Evolutionary conservation across 192 early-diverging fungal species (phyloP).

Genomic region (Umbelopsis sp.): DNA sequence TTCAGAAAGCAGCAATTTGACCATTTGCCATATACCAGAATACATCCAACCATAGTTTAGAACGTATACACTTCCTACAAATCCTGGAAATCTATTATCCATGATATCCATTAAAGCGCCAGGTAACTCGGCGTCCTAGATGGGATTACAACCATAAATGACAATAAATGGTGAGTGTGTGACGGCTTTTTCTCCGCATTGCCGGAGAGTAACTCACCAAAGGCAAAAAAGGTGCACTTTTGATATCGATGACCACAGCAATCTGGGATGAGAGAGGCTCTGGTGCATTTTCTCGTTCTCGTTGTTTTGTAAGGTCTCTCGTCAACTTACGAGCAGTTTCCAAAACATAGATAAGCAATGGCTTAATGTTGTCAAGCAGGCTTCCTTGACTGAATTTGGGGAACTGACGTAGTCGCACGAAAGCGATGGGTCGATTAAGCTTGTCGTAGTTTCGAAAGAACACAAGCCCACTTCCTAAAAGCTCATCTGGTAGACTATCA

Average conservation of each 20-base stretch:
- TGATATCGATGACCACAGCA: conserved; percentile 29
- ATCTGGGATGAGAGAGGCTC: conserved; percentile 26
- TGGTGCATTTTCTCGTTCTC: conserved; percentile 11
- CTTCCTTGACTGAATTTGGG: conserved; percentile 20
- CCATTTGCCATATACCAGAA: conserved; percentile 45
- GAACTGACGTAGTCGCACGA: conserved; percentile 35
- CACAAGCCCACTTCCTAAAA: conserved; percentile 33
- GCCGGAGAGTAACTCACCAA: conserved; percentile 7
- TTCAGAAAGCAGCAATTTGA: conserved; percentile 41
- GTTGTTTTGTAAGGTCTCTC: conserved; percentile 27
- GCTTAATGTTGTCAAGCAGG: conserved; percentile 24
- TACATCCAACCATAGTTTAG: conserved; percentile 53
- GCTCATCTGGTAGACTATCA: conserved; percentile 14
- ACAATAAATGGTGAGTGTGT: not conserved
- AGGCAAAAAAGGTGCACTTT: conserved; percentile 30
- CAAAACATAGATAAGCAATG: conserved; percentile 38
- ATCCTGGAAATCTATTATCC: conserved; percentile 29
- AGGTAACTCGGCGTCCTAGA: conserved; percentile 10
- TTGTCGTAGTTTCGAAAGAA: conserved; percentile 44
- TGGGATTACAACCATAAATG: conserved; percentile 5
- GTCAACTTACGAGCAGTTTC: conserved; percentile 38
- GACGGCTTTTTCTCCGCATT: not conserved
- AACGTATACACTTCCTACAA: conserved; percentile 34
- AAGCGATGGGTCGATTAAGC: conserved; percentile 34
- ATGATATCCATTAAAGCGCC: conserved; percentile 6